A percentile compares a stretch with the other conserved stretches of the same genome.
These are phyloP conservation scores for Nakataea oryzae DNA, from an alignment of 2,329 filamentous ascomycete genomes.

Conservation along the genomic window DNA sequence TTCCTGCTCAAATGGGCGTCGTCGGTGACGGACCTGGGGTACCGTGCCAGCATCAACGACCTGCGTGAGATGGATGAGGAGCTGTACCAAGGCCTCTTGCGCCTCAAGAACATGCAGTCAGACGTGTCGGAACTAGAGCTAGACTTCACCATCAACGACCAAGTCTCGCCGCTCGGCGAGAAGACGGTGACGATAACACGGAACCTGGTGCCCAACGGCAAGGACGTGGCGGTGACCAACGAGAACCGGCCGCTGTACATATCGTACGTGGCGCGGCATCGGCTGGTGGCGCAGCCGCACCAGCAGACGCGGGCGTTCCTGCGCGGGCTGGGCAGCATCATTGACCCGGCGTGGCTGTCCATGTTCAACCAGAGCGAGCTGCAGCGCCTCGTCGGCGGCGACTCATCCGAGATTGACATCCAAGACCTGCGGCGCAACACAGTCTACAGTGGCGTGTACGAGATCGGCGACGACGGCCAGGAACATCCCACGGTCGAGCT, in stretches of 20 bases:
- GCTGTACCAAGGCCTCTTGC: constrained; percentile 74
- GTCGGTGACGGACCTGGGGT: constrained; percentile 49
- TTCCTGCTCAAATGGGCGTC: constrained; percentile 94
- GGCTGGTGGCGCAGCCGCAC: constrained; percentile 69
- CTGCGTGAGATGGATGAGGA: constrained; percentile 83
- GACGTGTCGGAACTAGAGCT: constrained; percentile 72
- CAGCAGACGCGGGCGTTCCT: constrained; percentile 83
- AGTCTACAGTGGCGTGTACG: constrained; percentile 77
- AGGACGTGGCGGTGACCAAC: constrained; percentile 73
- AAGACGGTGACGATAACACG: constrained; percentile 51
- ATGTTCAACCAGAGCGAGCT: constrained; percentile 98
- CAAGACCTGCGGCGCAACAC: constrained; percentile 79
- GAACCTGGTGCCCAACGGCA: constrained; percentile 67
- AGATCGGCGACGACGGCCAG: constrained; percentile 74
- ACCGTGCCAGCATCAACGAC: constrained; percentile 91
- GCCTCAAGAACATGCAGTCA: constrained; percentile 76
- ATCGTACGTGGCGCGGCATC: constrained; percentile 79
- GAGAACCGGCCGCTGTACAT: constrained; percentile 92
- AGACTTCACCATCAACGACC: constrained; percentile 83
- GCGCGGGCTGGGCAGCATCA: constrained; percentile 74
- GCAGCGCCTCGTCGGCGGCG: constrained; percentile 85
- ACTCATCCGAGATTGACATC: constrained; percentile 76
- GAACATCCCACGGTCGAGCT: constrained; percentile 79
- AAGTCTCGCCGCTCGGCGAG: constrained; percentile 33
- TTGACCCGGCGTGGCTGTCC: constrained; percentile 83